Evolutionary conservation across 176 grass and related monocot genomes (phyloP).

Genomic region (Carex kokanica): DNA sequence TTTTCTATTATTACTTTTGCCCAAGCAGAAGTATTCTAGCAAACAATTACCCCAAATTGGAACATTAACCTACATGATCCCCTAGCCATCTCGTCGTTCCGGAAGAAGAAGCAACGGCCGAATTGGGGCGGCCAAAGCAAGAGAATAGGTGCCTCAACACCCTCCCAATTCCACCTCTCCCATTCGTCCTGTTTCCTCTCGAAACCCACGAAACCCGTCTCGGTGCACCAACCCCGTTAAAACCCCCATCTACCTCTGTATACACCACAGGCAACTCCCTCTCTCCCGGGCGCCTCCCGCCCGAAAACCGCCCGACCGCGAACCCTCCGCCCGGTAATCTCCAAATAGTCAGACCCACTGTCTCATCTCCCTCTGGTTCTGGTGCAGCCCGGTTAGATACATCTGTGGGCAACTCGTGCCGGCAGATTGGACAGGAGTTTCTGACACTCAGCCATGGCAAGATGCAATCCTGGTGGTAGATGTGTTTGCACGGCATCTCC

Average conservation of each 20-base stretch:
- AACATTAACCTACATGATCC: not conserved
- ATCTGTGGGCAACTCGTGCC: conserved; percentile 83
- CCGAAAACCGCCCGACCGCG: conserved; percentile 68
- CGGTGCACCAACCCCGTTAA: conserved; percentile 53
- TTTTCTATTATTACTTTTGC: conserved; percentile 22
- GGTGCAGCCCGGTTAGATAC: not conserved
- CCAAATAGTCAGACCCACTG: conserved; percentile 87
- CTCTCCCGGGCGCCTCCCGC: conserved; percentile 64
- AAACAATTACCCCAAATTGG: conserved; percentile 6
- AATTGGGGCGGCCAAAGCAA: conserved; percentile 41
- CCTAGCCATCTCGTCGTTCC: conserved; percentile 14
- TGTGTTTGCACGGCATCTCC: conserved; percentile 91
- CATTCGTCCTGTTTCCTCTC: conserved; percentile 45
- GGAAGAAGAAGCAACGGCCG: conserved; percentile 18
- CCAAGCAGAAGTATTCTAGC: not conserved
- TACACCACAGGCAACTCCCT: conserved; percentile 85
- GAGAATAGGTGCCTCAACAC: conserved; percentile 44
- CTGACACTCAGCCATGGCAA: conserved; percentile 82
- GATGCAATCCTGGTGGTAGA: conserved; percentile 97
- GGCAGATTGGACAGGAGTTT: conserved; percentile 86
- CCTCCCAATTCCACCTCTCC: conserved; percentile 42
- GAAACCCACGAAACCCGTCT: conserved; percentile 82
- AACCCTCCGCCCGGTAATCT: conserved; percentile 87
- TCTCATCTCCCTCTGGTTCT: conserved; percentile 43
- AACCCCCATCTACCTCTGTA: conserved; percentile 88